Conservation (phyloP, 441 rosid species). For the Gossypium schwendimanii region DNA sequence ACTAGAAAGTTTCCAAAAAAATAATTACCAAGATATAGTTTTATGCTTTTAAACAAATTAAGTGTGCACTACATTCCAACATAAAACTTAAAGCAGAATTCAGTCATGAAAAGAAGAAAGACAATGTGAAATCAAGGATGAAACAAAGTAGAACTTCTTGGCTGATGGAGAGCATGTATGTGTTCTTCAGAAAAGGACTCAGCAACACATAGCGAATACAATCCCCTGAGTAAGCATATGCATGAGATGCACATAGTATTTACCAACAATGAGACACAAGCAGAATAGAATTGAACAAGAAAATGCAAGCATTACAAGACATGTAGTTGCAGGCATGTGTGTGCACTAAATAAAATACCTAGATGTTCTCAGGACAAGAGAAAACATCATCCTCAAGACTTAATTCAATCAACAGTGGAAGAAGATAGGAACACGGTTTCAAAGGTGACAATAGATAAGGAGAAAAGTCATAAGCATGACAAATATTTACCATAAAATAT, state of each 20-base stretch:
- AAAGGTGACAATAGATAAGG: background rate
- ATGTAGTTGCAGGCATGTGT: background rate
- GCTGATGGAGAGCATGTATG: background rate
- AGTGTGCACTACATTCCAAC: background rate
- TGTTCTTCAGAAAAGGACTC: background rate
- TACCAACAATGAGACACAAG: background rate
- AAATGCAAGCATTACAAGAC: background rate
- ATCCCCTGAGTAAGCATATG: background rate
- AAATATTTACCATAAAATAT: constrained; percentile 60
- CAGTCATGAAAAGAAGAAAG: background rate
- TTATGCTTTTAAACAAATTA: background rate
- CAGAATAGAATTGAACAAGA: background rate
- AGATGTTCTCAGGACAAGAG: background rate
- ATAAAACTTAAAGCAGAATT: background rate
- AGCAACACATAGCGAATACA: background rate
- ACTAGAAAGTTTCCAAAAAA: constrained; percentile 38
- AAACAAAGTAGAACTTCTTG: background rate
- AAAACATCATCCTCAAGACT: background rate
- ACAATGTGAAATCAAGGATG: background rate
- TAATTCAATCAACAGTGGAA: background rate
- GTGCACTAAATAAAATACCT: background rate
- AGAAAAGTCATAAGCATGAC: background rate
- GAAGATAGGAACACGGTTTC: background rate
- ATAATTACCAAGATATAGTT: constrained; percentile 15
- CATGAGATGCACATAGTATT: background rate